These are phyloP conservation scores for Vitis rupestris DNA, from an alignment of 164 flowering plant species.

Conservation along the genomic window DNA sequence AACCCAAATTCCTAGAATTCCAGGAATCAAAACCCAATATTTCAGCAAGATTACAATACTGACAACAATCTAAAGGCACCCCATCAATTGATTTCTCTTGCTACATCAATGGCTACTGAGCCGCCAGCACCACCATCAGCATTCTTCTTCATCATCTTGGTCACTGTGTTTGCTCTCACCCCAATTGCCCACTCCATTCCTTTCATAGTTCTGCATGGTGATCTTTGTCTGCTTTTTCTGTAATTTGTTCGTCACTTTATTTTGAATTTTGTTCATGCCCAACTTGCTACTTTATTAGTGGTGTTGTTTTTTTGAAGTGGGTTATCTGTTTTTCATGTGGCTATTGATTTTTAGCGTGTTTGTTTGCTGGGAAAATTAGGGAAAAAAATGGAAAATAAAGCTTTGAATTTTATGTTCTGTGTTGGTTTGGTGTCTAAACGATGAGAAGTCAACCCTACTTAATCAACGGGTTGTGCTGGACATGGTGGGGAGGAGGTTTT, in stretches of 20 bases:
- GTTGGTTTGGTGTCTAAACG: no score
- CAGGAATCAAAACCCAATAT: not conserved
- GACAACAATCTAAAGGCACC: not conserved
- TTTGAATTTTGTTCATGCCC: not conserved
- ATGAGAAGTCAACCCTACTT: no score
- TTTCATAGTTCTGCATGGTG: slow-evolving; percentile 55
- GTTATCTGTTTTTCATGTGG: no score
- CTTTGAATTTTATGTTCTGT: no score
- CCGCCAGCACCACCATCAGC: not conserved
- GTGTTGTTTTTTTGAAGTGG: no score
- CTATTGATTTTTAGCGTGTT: no score
- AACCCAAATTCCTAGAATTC: not conserved
- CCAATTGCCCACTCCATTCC: slow-evolving; percentile 31
- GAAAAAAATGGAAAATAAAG: no score
- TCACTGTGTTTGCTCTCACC: slow-evolving; percentile 2
- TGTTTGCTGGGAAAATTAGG: no score
- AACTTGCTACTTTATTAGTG: not conserved
- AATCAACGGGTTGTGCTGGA: no score
- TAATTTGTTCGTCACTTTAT: not conserved
- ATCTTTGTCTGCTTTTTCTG: not conserved
- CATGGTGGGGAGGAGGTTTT: no score
- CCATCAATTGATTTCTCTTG: not conserved
- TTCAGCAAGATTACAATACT: not conserved
- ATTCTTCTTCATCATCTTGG: slow-evolving; percentile 1
- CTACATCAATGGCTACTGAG: slow-evolving; percentile 17